These are phyloP conservation scores for Dorcoceras hygrometricum DNA, from an alignment of 257 asterid species.

Conservation along the genomic window DNA sequence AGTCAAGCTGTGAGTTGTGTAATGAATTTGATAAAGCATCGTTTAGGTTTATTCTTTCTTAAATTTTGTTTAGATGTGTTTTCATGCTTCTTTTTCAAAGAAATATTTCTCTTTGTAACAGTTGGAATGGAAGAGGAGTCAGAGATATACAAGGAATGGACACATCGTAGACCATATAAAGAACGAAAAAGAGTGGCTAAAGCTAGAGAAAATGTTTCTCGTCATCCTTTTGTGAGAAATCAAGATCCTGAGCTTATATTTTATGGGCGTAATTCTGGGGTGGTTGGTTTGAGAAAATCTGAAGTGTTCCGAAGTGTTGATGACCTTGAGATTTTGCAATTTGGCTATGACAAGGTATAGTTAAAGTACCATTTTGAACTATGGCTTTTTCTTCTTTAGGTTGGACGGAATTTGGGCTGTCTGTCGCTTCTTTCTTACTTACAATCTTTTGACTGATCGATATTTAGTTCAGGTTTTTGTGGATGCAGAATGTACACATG, in stretches of 20 bases:
- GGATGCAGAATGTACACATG: slow-evolving; percentile 99
- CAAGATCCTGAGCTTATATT: slow-evolving; percentile 83
- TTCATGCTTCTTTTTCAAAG: slow-evolving; percentile 19
- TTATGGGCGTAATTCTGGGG: slow-evolving; percentile 75
- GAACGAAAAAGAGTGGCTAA: slow-evolving; percentile 70
- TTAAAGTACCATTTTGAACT: not conserved
- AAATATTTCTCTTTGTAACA: slow-evolving; percentile 18
- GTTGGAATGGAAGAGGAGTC: slow-evolving; percentile 33
- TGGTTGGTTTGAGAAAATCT: slow-evolving; percentile 62
- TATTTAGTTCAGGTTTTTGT: slow-evolving; percentile 68
- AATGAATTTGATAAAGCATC: slow-evolving; percentile 27
- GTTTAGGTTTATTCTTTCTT: not conserved
- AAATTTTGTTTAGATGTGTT: slow-evolving; percentile 17
- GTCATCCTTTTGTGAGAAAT: slow-evolving; percentile 34
- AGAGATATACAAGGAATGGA: slow-evolving; percentile 69
- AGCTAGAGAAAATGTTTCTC: slow-evolving; percentile 38
- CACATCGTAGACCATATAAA: slow-evolving; percentile 70
- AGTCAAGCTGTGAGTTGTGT: slow-evolving; percentile 40
- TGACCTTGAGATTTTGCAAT: slow-evolving; percentile 36
- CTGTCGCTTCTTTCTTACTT: slow-evolving; percentile 10
- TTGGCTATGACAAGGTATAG: slow-evolving; percentile 81
- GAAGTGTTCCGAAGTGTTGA: slow-evolving; percentile 40
- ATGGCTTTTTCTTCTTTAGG: slow-evolving; percentile 9
- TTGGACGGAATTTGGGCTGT: not conserved
- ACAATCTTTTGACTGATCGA: slow-evolving; percentile 27